phyloP scores from a whole-genome alignment of 441 rosid genomes.

The Euphorbia celastroides region DNA sequence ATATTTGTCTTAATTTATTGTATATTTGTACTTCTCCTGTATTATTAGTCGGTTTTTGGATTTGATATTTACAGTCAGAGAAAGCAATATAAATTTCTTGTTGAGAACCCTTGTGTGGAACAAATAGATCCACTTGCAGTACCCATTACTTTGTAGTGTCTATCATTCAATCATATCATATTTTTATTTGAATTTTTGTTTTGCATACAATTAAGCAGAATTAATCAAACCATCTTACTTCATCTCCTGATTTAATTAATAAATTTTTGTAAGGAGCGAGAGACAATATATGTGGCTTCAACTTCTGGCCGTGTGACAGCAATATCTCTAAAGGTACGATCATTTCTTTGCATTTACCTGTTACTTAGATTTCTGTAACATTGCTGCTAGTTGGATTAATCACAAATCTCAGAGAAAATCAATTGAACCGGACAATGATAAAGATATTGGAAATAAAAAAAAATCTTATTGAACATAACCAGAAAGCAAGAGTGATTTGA shows the following conservation, averaged over 20 bases:
- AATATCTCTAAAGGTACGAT: slow-evolving; percentile 59
- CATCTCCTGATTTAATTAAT: slow-evolving; percentile 12
- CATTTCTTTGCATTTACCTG: not conserved
- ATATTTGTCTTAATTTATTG: not conserved
- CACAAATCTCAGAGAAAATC: not conserved
- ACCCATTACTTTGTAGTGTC: not conserved
- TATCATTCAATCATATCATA: not conserved
- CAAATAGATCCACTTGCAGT: not conserved
- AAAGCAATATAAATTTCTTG: not conserved
- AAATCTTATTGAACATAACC: not conserved
- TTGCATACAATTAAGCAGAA: slow-evolving; percentile 1
- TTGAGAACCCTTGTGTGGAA: not conserved
- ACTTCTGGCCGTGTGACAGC: slow-evolving; percentile 84
- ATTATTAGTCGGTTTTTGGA: not conserved
- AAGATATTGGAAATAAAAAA: not conserved
- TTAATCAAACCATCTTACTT: slow-evolving; percentile 15
- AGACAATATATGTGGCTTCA: slow-evolving; percentile 65
- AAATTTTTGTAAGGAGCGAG: slow-evolving; percentile 36
- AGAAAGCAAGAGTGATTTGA: not conserved
- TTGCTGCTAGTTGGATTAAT: not conserved
- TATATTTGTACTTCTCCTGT: not conserved
- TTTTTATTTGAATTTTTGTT: not conserved
- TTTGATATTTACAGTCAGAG: not conserved
- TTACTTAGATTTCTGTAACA: not conserved
- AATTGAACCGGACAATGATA: not conserved